A percentile compares a stretch with the other conserved stretches of the same genome.
Conservation (phyloP, 192 early-diverging fungal genomes). For the Phycomyces blakesleeanus region DNA sequence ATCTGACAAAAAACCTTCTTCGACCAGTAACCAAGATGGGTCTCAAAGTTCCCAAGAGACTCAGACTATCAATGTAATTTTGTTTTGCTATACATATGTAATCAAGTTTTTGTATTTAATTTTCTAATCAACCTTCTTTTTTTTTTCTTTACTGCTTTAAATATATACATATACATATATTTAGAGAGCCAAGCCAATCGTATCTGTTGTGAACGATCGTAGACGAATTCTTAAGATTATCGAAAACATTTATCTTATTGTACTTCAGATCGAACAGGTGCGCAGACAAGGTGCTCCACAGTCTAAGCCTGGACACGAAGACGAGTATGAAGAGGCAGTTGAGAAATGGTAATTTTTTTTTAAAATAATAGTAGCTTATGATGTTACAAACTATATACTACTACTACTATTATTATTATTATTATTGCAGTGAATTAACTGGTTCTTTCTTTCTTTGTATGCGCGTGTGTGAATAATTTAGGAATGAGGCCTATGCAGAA, state of each 20-base stretch:
- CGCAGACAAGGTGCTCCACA: constrained; percentile 60
- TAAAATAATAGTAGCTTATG: too few relatives aligned
- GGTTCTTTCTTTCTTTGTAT: constrained; percentile 3
- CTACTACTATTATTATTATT: too few relatives aligned
- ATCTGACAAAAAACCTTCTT: constrained; percentile 22
- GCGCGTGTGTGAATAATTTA: neutral
- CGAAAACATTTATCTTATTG: constrained; percentile 75
- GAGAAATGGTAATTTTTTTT: neutral
- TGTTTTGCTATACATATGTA: neutral
- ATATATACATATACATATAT: neutral
- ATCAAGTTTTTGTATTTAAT: too few relatives aligned
- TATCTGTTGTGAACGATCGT: constrained; percentile 34
- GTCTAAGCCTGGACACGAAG: constrained; percentile 51
- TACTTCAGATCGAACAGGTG: constrained; percentile 82
- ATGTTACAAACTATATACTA: too few relatives aligned
- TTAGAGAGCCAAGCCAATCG: neutral
- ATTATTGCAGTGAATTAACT: too few relatives aligned
- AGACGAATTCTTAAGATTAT: constrained; percentile 59
- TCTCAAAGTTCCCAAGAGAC: constrained; percentile 28
- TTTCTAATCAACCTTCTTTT: neutral
- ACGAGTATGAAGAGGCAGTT: constrained; percentile 19
- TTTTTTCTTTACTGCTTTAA: constrained; percentile 1
- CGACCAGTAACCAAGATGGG: neutral
- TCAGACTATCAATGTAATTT: neutral
- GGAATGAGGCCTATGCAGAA: constrained; percentile 45